Percentiles rank a stretch among this genome's conserved stretches.
Conservation (phyloP, 164 flowering plant species). For the Litsea cubeba region DNA sequence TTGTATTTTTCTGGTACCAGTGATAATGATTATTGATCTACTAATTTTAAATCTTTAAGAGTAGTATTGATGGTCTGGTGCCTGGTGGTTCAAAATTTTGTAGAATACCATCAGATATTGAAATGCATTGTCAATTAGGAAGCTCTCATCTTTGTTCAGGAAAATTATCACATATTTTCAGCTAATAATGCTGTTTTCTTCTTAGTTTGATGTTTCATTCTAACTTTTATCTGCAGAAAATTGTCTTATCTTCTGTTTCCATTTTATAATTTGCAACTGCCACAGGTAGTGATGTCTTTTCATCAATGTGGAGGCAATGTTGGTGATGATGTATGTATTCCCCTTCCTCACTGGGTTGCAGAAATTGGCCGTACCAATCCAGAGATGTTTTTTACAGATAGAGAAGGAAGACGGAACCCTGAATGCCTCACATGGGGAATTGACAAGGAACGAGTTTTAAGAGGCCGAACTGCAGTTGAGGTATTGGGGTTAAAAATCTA, state of each 20-base stretch:
- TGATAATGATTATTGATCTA: too few species aligned
- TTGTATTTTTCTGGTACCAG: not conserved
- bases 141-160: not conserved
- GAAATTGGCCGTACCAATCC: constrained; percentile 80
- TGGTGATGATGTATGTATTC: constrained; percentile 84
- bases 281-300: constrained; percentile 77
- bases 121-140: not conserved
- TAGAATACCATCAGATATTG: not conserved
- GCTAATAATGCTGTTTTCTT: too few species aligned
- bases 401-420: constrained; percentile 80
- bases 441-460: constrained; percentile 82
- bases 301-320: constrained; percentile 95
- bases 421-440: constrained; percentile 97
- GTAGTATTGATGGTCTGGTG: too few species aligned
- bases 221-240: not conserved
- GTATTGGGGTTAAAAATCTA: constrained; percentile 23
- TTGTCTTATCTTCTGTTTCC: not conserved
- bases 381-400: constrained; percentile 75
- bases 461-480: constrained; percentile 95
- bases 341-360: constrained; percentile 85
- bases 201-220: not conserved
- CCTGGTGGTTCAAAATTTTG: not conserved
- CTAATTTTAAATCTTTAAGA: not conserved
- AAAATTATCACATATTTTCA: not conserved
- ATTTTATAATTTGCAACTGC: constrained; percentile 7